phyloP scores from a whole-genome alignment of 2,329 filamentous ascomycete species.

The Intubia oerlemansii region DNA sequence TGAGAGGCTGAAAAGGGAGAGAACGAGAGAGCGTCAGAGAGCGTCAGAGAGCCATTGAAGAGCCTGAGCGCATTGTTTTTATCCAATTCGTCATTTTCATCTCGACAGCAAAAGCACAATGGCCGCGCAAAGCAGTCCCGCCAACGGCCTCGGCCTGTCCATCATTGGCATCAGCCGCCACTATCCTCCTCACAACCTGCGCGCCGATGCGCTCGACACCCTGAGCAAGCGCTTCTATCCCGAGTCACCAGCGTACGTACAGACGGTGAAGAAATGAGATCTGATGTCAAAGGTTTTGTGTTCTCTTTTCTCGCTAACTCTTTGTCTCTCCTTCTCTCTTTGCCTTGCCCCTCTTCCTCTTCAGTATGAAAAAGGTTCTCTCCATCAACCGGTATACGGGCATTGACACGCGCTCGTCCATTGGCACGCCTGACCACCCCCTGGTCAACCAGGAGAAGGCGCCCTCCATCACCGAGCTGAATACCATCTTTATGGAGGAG shows the following conservation, averaged over 20 bases:
- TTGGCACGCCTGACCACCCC: slow-evolving; percentile 38
- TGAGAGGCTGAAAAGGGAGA: too few relatives aligned
- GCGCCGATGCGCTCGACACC: slow-evolving; percentile 25
- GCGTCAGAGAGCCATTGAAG: too few relatives aligned
- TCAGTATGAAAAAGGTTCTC: slow-evolving; percentile 41
- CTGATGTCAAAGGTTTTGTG: too few relatives aligned
- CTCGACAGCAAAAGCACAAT: too few relatives aligned
- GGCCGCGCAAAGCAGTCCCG: too few relatives aligned
- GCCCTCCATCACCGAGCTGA: slow-evolving; percentile 33
- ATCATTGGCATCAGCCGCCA: slow-evolving; percentile 36
- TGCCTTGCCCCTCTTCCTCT: neutral
- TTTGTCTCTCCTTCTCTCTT: neutral
- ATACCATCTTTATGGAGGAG: slow-evolving; percentile 30
- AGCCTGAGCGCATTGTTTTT: too few relatives aligned
- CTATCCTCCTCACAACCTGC: slow-evolving; percentile 35
- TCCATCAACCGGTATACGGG: slow-evolving; percentile 43
- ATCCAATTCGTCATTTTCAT: too few relatives aligned
- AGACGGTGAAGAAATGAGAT: too few relatives aligned
- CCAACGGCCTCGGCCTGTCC: slow-evolving; percentile 32
- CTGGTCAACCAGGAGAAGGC: slow-evolving; percentile 32
- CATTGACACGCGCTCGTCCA: slow-evolving; percentile 39
- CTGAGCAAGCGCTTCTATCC: slow-evolving; percentile 36
- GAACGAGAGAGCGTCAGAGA: too few relatives aligned
- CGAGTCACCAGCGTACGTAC: slow-evolving; percentile 35
- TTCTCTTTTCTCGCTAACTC: neutral